Percentiles rank a stretch among this genome's conserved stretches.
These are phyloP conservation scores for Millerozyma acaciae DNA, from an alignment of 805 yeast genomes.

Conservation along the genomic window DNA sequence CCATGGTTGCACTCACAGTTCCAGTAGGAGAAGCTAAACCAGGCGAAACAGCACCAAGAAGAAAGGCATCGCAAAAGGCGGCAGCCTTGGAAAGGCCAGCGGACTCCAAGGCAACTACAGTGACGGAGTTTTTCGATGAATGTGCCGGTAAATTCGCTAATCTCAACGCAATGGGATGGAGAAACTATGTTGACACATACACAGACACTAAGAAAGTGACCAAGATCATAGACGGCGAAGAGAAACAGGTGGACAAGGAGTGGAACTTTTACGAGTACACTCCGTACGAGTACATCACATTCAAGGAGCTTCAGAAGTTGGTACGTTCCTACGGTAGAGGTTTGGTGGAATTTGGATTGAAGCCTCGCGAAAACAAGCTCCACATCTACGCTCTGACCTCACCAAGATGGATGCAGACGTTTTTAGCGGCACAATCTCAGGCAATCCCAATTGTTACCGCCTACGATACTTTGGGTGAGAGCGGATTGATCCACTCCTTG, in stretches of 20 bases:
- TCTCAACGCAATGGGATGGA: conserved; percentile 66
- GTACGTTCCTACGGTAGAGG: conserved; percentile 68
- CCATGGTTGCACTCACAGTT: conserved; percentile 34
- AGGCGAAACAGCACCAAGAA: conserved; percentile 82
- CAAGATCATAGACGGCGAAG: conserved; percentile 76
- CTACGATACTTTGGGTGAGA: conserved; percentile 90
- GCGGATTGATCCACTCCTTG: conserved; percentile 81
- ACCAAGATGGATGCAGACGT: conserved; percentile 86
- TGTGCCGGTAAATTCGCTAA: conserved; percentile 54
- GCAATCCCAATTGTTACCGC: conserved; percentile 89
- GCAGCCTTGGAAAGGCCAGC: conserved; percentile 56
- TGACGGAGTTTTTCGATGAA: conserved; percentile 66
- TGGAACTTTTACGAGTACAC: conserved; percentile 85
- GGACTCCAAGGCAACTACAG: conserved; percentile 60
- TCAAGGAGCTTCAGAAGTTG: conserved; percentile 48
- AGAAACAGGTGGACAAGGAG: conserved; percentile 67
- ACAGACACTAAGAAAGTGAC: conserved; percentile 69
- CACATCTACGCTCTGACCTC: conserved; percentile 90
- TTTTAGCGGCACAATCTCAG: conserved; percentile 73
- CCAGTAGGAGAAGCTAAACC: conserved; percentile 68
- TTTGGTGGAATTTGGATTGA: conserved; percentile 65
- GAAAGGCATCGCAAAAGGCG: conserved; percentile 51
- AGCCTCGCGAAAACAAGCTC: conserved; percentile 59
- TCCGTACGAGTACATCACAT: conserved; percentile 64
- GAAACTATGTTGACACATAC: conserved; percentile 71